A percentile compares a stretch with the other conserved stretches of the same genome.
Evolutionary conservation across 2,329 filamentous ascomycete genomes (phyloP).

Genomic region (Pseudogymnoascus sp.): DNA sequence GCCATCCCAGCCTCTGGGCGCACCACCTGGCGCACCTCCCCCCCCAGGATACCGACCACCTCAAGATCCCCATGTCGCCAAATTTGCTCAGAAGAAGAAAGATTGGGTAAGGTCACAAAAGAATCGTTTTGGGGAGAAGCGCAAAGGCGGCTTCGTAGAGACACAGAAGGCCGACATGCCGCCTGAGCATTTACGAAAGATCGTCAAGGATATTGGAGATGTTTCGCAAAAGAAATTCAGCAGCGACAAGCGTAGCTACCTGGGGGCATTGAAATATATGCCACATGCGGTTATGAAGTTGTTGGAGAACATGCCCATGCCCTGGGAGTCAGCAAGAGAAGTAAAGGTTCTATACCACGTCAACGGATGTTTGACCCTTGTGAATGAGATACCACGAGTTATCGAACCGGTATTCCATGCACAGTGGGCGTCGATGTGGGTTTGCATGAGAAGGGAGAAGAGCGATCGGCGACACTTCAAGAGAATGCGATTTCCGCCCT

Average conservation of each 20-base stretch:
- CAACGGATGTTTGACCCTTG: conserved; percentile 91
- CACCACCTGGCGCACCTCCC: conserved; percentile 52
- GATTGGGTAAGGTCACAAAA: conserved; percentile 92
- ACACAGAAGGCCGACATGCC: conserved; percentile 99
- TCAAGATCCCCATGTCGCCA: conserved; percentile 76
- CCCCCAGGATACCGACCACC: conserved; percentile 79
- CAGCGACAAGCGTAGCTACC: conserved; percentile 94
- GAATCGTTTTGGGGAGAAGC: conserved; percentile 92
- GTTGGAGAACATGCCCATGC: conserved; percentile 99
- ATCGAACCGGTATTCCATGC: conserved; percentile 98
- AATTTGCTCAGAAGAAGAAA: conserved; percentile 98
- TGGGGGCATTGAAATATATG: conserved; percentile 98
- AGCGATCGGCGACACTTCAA: conserved; percentile 94
- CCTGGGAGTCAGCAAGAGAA: conserved; percentile 92
- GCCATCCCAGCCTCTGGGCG: conserved; percentile 42
- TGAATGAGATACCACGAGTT: conserved; percentile 93
- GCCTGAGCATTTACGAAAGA: conserved; percentile 95
- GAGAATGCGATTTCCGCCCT: conserved; percentile 96
- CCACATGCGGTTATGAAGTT: conserved; percentile 96
- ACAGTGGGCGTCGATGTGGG: conserved; percentile 99
- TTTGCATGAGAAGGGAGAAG: conserved; percentile 96
- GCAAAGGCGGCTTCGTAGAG: conserved; percentile 92
- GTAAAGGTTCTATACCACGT: conserved; percentile 98
- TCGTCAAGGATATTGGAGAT: conserved; percentile 96
- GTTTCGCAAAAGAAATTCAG: conserved; percentile 99